Percentiles rank a stretch among this genome's conserved stretches.
Conservation (phyloP, 1,284 basidiomycete genomes). For the Puccinia coronata region DNA sequence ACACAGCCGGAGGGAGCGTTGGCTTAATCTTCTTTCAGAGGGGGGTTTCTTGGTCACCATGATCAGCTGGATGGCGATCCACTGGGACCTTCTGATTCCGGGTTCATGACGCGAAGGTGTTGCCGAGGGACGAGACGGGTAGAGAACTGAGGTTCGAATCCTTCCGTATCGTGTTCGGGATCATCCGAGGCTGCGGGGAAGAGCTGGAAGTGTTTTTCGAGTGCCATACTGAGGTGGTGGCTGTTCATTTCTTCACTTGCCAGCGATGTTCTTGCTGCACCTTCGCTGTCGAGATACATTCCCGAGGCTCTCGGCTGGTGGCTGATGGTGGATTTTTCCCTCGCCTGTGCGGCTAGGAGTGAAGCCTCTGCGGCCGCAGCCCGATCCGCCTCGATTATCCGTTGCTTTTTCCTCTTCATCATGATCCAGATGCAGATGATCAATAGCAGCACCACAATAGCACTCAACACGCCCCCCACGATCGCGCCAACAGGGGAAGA, state of each 20-base stretch:
- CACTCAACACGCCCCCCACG: constrained; percentile 28
- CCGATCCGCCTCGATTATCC: not conserved
- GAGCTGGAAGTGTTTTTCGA: constrained; percentile 32
- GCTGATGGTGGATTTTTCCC: constrained; percentile 23
- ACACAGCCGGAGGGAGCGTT: not conserved
- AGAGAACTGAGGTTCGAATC: constrained; percentile 46
- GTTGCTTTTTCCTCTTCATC: constrained; percentile 14
- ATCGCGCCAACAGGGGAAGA: constrained; percentile 8
- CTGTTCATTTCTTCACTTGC: constrained; percentile 27
- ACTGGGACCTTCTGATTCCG: constrained; percentile 30
- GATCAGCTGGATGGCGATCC: constrained; percentile 31
- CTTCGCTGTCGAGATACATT: constrained; percentile 34
- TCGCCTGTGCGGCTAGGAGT: not conserved
- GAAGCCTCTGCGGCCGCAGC: constrained; percentile 7
- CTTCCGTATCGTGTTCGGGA: constrained; percentile 45
- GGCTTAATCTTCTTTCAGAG: too few relatives aligned
- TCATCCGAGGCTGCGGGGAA: constrained; percentile 39
- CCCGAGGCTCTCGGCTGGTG: constrained; percentile 17
- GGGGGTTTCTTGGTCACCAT: not conserved
- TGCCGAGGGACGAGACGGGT: constrained; percentile 36
- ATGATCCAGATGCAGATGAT: constrained; percentile 31
- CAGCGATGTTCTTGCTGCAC: not conserved
- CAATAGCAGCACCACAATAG: constrained; percentile 23
- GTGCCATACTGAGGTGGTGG: constrained; percentile 30
- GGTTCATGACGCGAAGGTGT: constrained; percentile 43